Evolutionary conservation across 73 alveolate genomes (phyloP).

Genomic region (Breviolum minutum): DNA sequence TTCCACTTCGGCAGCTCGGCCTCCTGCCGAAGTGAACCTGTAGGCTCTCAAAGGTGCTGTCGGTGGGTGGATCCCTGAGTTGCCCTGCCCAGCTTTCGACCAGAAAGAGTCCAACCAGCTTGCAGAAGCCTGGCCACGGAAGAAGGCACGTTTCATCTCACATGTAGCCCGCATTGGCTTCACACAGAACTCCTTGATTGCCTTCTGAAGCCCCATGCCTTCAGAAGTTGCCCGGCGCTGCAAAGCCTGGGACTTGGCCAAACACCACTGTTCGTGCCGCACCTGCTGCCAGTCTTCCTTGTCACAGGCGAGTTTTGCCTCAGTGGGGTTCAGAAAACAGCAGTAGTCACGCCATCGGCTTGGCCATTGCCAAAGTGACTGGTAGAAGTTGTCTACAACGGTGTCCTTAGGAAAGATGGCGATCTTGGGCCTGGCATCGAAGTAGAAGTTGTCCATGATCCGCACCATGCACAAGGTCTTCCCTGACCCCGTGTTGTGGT

Average conservation of each 20-base stretch:
- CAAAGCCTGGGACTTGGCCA: constrained; percentile 15
- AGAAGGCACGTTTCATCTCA: constrained; percentile 53
- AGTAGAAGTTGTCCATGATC: constrained; percentile 45
- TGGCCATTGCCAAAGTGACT: constrained; percentile 56
- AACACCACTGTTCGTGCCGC: background rate
- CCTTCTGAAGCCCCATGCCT: constrained; percentile 33
- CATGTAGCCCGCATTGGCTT: constrained; percentile 33
- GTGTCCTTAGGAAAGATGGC: constrained; percentile 46
- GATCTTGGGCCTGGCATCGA: constrained; percentile 27
- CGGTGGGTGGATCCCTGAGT: constrained; percentile 22
- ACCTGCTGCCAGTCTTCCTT: constrained; percentile 1
- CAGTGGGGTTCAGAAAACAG: background rate
- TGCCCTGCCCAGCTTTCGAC: background rate
- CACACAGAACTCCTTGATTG: constrained; percentile 57
- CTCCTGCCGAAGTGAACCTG: constrained; percentile 58
- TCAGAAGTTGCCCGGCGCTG: background rate
- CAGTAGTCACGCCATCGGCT: constrained; percentile 35
- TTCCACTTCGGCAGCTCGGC: constrained; percentile 57
- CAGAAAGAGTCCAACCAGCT: background rate
- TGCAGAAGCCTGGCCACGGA: background rate
- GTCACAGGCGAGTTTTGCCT: background rate
- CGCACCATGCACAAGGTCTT: constrained; percentile 62
- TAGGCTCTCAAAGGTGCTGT: constrained; percentile 37
- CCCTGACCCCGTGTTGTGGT: constrained; percentile 61
- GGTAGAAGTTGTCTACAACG: constrained; percentile 24